Percentiles rank a stretch among this genome's conserved stretches.
phyloP scores from a whole-genome alignment of 371 early-diverging fungal genomes.

The Lichtheimia ramosa region DNA sequence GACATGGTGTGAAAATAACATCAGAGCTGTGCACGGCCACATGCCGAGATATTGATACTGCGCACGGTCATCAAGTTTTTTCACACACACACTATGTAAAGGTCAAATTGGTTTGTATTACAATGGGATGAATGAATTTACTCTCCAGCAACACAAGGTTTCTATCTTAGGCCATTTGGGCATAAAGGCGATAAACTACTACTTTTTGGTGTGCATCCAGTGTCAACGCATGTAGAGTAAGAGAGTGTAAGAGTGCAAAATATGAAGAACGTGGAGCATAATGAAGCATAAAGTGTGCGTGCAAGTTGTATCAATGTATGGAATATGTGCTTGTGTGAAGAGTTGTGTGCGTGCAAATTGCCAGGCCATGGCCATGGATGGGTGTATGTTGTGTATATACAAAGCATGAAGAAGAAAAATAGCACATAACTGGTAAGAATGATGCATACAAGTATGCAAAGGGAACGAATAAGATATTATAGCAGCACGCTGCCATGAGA shows the following conservation, averaged over 20 bases:
- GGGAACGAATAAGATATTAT: slow-evolving; percentile 6
- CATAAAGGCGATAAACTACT: slow-evolving; percentile 11
- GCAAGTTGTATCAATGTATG: background rate
- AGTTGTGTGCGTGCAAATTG: slow-evolving; percentile 5
- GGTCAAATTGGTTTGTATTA: too few relatives aligned
- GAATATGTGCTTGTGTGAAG: background rate
- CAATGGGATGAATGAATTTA: too few relatives aligned
- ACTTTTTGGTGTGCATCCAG: slow-evolving; percentile 8
- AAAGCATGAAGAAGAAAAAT: background rate
- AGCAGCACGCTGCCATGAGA: slow-evolving; percentile 6
- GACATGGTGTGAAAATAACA: too few relatives aligned
- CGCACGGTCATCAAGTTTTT: slow-evolving; percentile 6
- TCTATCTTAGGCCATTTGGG: too few relatives aligned
- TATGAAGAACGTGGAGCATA: background rate
- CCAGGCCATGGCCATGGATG: background rate
- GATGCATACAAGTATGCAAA: slow-evolving; percentile 8
- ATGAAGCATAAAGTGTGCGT: background rate
- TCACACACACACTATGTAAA: background rate
- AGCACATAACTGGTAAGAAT: slow-evolving; percentile 1
- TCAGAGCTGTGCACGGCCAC: too few relatives aligned
- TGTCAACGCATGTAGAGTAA: slow-evolving; percentile 14
- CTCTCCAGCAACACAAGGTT: too few relatives aligned
- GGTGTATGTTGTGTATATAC: too few relatives aligned
- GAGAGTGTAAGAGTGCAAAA: too few relatives aligned
- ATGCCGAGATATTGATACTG: background rate